These are phyloP conservation scores for Starmerella bombicola DNA, from an alignment of 805 yeast genomes.

Conservation along the genomic window DNA sequence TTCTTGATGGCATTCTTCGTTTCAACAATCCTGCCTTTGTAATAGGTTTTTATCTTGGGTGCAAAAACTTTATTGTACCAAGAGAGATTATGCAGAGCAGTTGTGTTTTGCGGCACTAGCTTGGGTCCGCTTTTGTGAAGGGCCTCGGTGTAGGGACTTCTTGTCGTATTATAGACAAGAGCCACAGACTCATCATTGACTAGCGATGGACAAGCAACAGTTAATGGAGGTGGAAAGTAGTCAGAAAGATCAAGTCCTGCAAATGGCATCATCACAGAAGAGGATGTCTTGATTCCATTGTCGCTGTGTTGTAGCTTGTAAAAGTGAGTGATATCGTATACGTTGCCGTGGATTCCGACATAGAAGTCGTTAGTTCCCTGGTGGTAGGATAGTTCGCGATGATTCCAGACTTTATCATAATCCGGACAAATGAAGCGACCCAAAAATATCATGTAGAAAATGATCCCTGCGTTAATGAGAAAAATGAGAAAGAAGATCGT, in stretches of 20 bases:
- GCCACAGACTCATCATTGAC: slow-evolving; percentile 27
- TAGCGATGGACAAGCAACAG: slow-evolving; percentile 31
- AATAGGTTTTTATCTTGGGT: slow-evolving; percentile 29
- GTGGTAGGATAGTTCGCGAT: slow-evolving; percentile 28
- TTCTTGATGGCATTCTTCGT: slow-evolving; percentile 23
- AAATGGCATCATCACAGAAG: slow-evolving; percentile 28
- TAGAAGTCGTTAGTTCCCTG: slow-evolving; percentile 30
- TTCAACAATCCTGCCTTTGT: slow-evolving; percentile 31
- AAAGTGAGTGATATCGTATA: slow-evolving; percentile 33
- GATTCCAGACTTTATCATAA: slow-evolving; percentile 33
- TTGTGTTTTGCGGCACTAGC: slow-evolving; percentile 22
- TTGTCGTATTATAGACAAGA: slow-evolving; percentile 27
- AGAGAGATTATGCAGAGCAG: slow-evolving; percentile 28
- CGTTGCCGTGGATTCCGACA: slow-evolving; percentile 32
- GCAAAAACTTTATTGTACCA: slow-evolving; percentile 31
- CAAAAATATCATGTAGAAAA: slow-evolving; percentile 34
- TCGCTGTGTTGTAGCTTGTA: slow-evolving; percentile 34
- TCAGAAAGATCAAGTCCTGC: slow-evolving; percentile 33
- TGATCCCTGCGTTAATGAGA: slow-evolving; percentile 30
- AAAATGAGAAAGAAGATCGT: slow-evolving; percentile 29
- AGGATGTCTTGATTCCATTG: slow-evolving; percentile 27
- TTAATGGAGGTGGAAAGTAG: slow-evolving; percentile 34
- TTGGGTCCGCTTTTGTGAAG: slow-evolving; percentile 28
- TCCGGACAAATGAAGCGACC: slow-evolving; percentile 33
- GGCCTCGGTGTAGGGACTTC: slow-evolving; percentile 23